Conservation (phyloP, 2,329 filamentous ascomycete genomes). For the Neophaeococcomyces mojaviensis region DNA sequence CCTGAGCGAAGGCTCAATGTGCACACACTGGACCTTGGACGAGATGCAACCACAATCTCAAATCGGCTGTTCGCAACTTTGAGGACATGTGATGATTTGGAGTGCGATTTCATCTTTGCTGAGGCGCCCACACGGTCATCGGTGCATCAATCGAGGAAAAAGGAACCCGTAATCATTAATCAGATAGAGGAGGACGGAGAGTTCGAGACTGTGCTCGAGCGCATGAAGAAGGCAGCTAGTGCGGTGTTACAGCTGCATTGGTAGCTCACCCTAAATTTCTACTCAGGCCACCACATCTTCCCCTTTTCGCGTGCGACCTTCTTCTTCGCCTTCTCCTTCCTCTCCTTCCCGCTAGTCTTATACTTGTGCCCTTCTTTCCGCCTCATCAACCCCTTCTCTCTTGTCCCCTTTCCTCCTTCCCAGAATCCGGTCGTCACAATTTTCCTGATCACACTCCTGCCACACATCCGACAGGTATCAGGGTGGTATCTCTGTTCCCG, state of each 20-base stretch:
- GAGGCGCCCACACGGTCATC: slow-evolving; percentile 50
- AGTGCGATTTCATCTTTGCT: slow-evolving; percentile 78
- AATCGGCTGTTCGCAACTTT: slow-evolving; percentile 83
- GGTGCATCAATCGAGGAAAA: not conserved
- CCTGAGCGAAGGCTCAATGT: too few species aligned
- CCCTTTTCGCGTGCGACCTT: slow-evolving; percentile 1
- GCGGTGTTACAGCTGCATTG: slow-evolving; percentile 10
- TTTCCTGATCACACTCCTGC: slow-evolving; percentile 60
- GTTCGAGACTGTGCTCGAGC: slow-evolving; percentile 79
- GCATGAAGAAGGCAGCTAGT: slow-evolving; percentile 65
- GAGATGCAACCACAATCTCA: slow-evolving; percentile 65
- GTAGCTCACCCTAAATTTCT: too few species aligned
- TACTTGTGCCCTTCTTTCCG: slow-evolving; percentile 43
- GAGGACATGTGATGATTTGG: slow-evolving; percentile 70
- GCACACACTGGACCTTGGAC: slow-evolving; percentile 68
- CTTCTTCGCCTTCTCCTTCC: slow-evolving; percentile 8
- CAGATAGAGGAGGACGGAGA: slow-evolving; percentile 56
- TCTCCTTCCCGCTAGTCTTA: slow-evolving; percentile 10
- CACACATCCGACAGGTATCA: slow-evolving; percentile 69
- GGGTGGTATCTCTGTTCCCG: slow-evolving; percentile 72
- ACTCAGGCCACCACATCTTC: slow-evolving; percentile 8
- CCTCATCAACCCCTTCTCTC: slow-evolving; percentile 64
- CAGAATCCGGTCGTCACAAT: slow-evolving; percentile 63
- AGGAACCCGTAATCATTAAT: slow-evolving; percentile 40
- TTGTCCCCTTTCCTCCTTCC: slow-evolving; percentile 80